Percentiles rank a stretch among this genome's conserved stretches.
phyloP scores from a whole-genome alignment of 139 green algal genomes.

The Chlamydomonas eustigma region DNA sequence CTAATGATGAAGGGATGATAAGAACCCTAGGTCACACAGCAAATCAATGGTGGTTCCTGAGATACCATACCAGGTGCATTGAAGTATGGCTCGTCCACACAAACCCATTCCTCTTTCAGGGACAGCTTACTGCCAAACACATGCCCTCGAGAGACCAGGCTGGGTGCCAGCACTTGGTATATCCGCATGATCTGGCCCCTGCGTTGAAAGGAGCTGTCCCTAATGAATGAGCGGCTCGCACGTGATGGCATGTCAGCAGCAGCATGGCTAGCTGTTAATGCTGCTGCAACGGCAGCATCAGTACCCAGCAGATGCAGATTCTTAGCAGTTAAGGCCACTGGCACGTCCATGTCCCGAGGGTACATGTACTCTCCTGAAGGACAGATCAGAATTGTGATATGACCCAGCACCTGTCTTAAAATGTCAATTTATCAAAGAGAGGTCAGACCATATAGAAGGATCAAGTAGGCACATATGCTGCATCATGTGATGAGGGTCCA shows the following conservation, averaged over 20 bases:
- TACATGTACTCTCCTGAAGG: background rate
- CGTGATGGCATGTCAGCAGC: background rate
- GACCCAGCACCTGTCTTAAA: too few species aligned
- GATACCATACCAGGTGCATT: slow-evolving; percentile 1
- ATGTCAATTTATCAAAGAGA: too few species aligned
- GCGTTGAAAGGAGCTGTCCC: background rate
- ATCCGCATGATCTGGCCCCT: background rate
- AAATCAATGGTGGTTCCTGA: too few species aligned
- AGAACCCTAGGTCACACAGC: too few species aligned
- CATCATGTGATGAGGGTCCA: too few species aligned
- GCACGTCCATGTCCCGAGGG: background rate
- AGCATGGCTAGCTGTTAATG: background rate
- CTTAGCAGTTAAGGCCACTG: background rate
- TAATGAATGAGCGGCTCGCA: background rate
- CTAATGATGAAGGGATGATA: too few species aligned
- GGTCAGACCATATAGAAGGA: too few species aligned
- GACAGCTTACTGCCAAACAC: slow-evolving; percentile 17
- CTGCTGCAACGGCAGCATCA: background rate
- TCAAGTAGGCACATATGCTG: too few species aligned
- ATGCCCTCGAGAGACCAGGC: background rate
- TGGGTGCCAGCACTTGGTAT: background rate
- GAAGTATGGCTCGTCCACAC: slow-evolving; percentile 9
- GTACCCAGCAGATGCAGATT: background rate
- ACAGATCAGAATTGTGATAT: too few species aligned
- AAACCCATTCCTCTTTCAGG: slow-evolving; percentile 1